phyloP scores from a whole-genome alignment of 108 stramenopile genomes.

The Phaeodactylum tricornutum region DNA sequence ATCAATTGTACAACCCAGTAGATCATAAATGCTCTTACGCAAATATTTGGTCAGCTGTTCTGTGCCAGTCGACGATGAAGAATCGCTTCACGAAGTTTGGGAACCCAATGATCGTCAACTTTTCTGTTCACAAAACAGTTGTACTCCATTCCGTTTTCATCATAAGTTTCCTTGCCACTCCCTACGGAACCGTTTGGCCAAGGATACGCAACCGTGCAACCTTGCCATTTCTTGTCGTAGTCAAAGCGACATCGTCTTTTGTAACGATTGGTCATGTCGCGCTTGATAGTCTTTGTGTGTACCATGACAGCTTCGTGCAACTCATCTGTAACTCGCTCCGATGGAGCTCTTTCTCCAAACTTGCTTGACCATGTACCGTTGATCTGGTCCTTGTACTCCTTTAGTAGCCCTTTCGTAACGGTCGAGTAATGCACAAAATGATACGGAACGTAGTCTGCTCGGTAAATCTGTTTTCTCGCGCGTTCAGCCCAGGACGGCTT shows the following conservation, averaged over 20 bases:
- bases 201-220: constrained; percentile 43
- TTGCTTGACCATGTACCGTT: background rate
- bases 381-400: constrained; percentile 21
- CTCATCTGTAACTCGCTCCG: constrained; percentile 43
- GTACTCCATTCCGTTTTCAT: constrained; percentile 50
- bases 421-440: constrained; percentile 84
- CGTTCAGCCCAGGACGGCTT: constrained; percentile 57
- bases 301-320: constrained; percentile 67
- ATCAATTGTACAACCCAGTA: too few relatives aligned
- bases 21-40: too few relatives aligned
- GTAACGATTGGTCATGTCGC: constrained; percentile 23
- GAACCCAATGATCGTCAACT: constrained; percentile 61
- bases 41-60: too few relatives aligned
- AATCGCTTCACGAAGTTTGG: too few relatives aligned
- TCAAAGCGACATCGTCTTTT: constrained; percentile 25
- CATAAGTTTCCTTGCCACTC: constrained; percentile 11
- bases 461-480: constrained; percentile 75
- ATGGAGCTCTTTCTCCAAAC: constrained; percentile 16
- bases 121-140: constrained; percentile 75
- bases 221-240: constrained; percentile 20
- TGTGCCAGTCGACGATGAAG: too few relatives aligned
- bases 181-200: constrained; percentile 29
- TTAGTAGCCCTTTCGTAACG: constrained; percentile 30
- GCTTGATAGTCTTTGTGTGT: constrained; percentile 54
- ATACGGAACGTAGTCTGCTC: constrained; percentile 57